Evolutionary conservation across 179 eudicot genomes (phyloP).

Genomic region (Spergularia azorica): DNA sequence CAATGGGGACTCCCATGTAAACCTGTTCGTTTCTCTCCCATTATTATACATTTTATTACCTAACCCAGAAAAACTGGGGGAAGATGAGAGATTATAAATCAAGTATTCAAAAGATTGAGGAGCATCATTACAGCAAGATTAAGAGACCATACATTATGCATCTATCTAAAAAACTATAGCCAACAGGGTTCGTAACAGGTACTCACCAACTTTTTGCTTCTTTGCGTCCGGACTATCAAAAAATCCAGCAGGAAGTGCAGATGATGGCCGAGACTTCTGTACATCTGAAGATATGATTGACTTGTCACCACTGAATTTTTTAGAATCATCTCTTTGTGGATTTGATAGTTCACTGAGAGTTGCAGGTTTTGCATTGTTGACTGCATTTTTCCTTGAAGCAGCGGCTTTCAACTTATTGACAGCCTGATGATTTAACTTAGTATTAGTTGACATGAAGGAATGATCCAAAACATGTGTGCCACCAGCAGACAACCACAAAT

Average conservation of each 20-base stretch:
- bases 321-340: conserved; percentile 36
- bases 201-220: conserved; percentile 66
- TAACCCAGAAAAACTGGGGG: too few relatives aligned
- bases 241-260: conserved; percentile 70
- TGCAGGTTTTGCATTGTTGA: conserved; percentile 49
- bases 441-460: conserved; percentile 7
- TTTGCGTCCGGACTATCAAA: conserved; percentile 65
- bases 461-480: background rate
- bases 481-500: background rate
- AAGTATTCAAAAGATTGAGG: too few relatives aligned
- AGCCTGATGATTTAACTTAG: conserved; percentile 48
- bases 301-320: conserved; percentile 34
- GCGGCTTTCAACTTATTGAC: conserved; percentile 66
- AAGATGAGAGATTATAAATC: too few relatives aligned
- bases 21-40: too few relatives aligned
- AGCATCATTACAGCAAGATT: too few relatives aligned
- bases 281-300: conserved; percentile 35
- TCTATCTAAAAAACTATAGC: background rate
- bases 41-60: too few relatives aligned
- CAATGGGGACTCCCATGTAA: too few relatives aligned
- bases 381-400: conserved; percentile 52
- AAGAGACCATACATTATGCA: background rate
- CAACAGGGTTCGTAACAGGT: background rate
- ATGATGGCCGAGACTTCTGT: conserved; percentile 46
- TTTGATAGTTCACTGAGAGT: conserved; percentile 40